phyloP scores from a whole-genome alignment of 106 monocot species.

The Phalaenopsis equestris region DNA sequence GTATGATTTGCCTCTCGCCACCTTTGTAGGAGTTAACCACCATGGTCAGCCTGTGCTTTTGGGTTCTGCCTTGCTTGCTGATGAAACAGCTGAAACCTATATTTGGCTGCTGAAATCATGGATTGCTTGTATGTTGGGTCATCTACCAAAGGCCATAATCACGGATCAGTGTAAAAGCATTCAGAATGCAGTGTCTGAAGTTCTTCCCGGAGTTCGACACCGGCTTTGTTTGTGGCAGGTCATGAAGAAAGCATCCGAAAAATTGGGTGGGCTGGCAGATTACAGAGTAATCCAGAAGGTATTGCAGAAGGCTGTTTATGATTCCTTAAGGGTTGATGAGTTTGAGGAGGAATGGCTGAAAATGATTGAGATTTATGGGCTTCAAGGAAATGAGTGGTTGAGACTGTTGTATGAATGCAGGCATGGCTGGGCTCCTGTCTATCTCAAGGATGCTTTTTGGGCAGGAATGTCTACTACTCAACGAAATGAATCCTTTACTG shows the following conservation, averaged over 20 bases:
- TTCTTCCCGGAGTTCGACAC: constrained; percentile 37
- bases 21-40: constrained; percentile 51
- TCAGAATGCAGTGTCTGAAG: constrained; percentile 30
- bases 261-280: constrained; percentile 32
- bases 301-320: constrained; percentile 51
- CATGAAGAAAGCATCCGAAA: constrained; percentile 38
- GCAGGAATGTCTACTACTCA: constrained; percentile 47
- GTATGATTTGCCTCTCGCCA: constrained; percentile 29
- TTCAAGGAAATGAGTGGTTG: constrained; percentile 48
- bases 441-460: constrained; percentile 56
- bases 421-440: constrained; percentile 41
- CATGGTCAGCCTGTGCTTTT: constrained; percentile 36
- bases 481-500: constrained; percentile 19
- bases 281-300: constrained; percentile 29
- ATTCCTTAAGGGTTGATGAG: constrained; percentile 37
- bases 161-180: constrained; percentile 36
- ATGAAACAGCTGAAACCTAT: constrained; percentile 45
- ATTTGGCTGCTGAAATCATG: constrained; percentile 46
- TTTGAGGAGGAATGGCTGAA: constrained; percentile 47
- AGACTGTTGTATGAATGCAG: constrained; percentile 34
- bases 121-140: constrained; percentile 44
- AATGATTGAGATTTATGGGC: constrained; percentile 38
- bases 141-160: constrained; percentile 35
- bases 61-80: constrained; percentile 41
- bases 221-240: constrained; percentile 42